A percentile compares a stretch with the other conserved stretches of the same genome.
Evolutionary conservation across 441 rosid species (phyloP).

Genomic region (Pelargonium fulgidum): DNA sequence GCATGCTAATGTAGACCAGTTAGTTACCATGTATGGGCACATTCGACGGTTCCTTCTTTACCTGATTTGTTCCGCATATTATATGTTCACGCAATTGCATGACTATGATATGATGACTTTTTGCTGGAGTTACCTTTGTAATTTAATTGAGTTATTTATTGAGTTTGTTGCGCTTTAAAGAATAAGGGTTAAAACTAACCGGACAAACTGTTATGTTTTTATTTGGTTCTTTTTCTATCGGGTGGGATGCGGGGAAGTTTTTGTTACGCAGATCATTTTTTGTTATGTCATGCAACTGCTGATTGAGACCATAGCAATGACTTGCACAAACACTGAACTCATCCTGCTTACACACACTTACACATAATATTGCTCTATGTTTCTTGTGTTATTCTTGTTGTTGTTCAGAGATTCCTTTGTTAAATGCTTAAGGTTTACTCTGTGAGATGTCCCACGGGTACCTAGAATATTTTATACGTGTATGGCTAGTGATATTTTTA

Average conservation of each 20-base stretch:
- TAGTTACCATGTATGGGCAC: conserved; percentile 73
- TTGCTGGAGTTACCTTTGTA: not conserved
- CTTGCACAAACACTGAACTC: not conserved
- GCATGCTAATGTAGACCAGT: conserved; percentile 86
- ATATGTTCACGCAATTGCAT: not conserved
- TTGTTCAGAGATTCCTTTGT: not conserved
- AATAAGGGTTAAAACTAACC: too few relatives aligned
- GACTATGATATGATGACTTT: not conserved
- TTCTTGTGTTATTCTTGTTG: not conserved
- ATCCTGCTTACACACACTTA: not conserved
- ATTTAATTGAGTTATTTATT: too few relatives aligned
- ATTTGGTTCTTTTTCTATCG: too few relatives aligned
- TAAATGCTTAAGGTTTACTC: not conserved
- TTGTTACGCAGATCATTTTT: too few relatives aligned
- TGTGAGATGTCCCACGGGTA: not conserved
- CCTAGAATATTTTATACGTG: not conserved
- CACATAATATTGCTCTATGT: not conserved
- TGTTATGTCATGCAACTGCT: too few relatives aligned
- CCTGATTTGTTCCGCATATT: not conserved
- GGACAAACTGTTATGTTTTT: too few relatives aligned
- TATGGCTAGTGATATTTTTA: conserved; percentile 1
- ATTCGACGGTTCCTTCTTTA: conserved; percentile 4
- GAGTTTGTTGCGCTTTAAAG: too few relatives aligned
- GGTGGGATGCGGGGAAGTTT: too few relatives aligned
- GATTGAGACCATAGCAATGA: not conserved